These are phyloP conservation scores for Rhododendron simsii DNA, from an alignment of 148 eudicot species.

Conservation along the genomic window DNA sequence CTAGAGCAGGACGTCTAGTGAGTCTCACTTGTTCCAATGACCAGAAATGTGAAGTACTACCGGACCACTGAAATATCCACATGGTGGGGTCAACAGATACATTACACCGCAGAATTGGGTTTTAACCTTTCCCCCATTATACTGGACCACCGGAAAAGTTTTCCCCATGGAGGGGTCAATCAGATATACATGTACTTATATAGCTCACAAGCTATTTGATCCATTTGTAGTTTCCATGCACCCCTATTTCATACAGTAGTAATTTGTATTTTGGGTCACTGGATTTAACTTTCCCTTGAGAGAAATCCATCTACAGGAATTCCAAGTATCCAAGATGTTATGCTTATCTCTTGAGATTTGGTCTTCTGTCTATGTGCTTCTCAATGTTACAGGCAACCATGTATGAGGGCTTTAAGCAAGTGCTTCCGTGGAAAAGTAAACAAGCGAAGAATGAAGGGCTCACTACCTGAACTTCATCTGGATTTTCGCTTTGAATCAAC, in stretches of 20 bases:
- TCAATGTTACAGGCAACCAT: constrained; percentile 2
- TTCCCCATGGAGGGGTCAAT: no score
- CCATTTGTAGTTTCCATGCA: neutral
- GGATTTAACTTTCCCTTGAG: neutral
- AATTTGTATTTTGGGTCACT: neutral
- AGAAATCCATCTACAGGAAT: neutral
- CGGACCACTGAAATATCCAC: no score
- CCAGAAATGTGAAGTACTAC: no score
- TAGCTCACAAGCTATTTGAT: neutral
- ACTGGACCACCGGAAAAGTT: no score
- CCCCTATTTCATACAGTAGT: neutral
- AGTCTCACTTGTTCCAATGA: no score
- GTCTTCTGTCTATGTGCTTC: neutral
- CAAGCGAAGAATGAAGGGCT: constrained; percentile 27
- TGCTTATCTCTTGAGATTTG: neutral
- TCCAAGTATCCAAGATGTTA: neutral
- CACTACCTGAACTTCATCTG: neutral
- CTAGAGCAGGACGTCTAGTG: no score
- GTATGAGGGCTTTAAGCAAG: constrained; percentile 10
- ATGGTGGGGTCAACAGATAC: no score
- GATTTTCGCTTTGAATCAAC: neutral
- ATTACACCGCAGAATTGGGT: no score
- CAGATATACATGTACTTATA: neutral
- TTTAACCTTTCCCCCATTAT: no score
- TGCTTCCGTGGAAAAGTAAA: constrained; percentile 16